Evolutionary conservation across 352 stramenopile species (phyloP), one percentile per base, ranked within the genome.

Genomic region (Globisporangium polare): DNA sequence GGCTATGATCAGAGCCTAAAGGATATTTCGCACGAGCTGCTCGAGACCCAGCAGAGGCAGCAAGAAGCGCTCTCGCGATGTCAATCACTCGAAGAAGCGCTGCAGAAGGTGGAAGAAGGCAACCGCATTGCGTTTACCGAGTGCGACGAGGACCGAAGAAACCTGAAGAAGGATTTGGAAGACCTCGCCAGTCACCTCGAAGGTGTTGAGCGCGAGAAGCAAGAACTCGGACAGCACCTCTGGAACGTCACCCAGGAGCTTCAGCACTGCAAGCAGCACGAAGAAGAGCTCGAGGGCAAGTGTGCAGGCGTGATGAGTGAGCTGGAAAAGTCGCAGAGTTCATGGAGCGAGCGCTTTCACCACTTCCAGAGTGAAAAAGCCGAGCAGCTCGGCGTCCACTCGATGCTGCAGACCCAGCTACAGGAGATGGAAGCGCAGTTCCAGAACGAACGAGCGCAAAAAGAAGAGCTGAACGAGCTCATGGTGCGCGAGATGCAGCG

Each of bases 381-480:
- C 0, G 69, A 86, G 37, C 59, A 78, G 10, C 54, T 80, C 8
- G 50, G 43, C 20, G 52, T 58, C 0, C 65, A 76, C 8, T 71
- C 72, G 1, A 71, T 68, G 35, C 60, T 89, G 0, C 71, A 88
- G 53, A 63, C 65, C 1, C 65, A 78, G 24, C 60, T 89, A 1
- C 66, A 79, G 35, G 52, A 65, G 47, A 37, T 76, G 2, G 69
- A 72, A 31, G 51, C 60, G 17, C 66, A 62, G 37, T 53, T 73
- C 2, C 55, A 77, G 24, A 69, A 72, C 22, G 82, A 92, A 37
- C 65, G 72, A 31, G 62, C 67, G 33, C 82, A 92, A 49, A 92
- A 90, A 53, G 76, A 88, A 52, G 76, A 90, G 53, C 69, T 92
- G 8, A 92, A 92, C 53, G 67, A 68, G 6, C 47, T 86, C 0